These are phyloP conservation scores for Fusarium floridanum DNA, from an alignment of 2,329 filamentous ascomycete species.

Conservation along the genomic window DNA sequence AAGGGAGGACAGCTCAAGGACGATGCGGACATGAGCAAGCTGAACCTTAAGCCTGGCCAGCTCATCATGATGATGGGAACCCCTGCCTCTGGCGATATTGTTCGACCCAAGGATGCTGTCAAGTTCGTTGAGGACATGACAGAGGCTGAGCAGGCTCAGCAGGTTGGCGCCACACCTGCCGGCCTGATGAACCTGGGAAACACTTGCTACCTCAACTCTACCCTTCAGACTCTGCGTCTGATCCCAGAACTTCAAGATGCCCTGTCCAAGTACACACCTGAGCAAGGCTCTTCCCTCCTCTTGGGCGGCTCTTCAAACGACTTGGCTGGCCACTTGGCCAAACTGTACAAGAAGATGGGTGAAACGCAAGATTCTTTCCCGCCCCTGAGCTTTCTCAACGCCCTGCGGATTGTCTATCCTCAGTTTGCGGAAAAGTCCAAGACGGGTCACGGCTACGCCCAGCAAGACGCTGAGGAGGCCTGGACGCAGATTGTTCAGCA, in stretches of 20 bases:
- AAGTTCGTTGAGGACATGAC: slow-evolving; percentile 99
- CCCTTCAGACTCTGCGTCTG: slow-evolving; percentile 87
- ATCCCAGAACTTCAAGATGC: slow-evolving; percentile 92
- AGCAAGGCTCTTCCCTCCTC: slow-evolving; percentile 56
- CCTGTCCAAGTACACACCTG: slow-evolving; percentile 69
- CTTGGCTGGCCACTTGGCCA: slow-evolving; percentile 81
- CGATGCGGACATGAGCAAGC: slow-evolving; percentile 86
- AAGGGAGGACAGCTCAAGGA: slow-evolving; percentile 97
- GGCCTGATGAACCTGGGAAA: slow-evolving; percentile 95
- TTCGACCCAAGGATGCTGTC: slow-evolving; percentile 82
- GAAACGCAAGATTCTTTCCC: slow-evolving; percentile 89
- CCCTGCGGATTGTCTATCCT: slow-evolving; percentile 83
- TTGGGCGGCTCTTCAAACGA: slow-evolving; percentile 65
- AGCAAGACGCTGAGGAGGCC: slow-evolving; percentile 98
- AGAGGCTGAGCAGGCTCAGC: slow-evolving; percentile 87
- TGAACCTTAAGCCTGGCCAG: slow-evolving; percentile 88
- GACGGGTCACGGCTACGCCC: slow-evolving; percentile 87
- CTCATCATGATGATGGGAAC: slow-evolving; percentile 98
- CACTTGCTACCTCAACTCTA: slow-evolving; percentile 98
- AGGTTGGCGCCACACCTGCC: slow-evolving; percentile 86
- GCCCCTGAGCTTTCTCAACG: slow-evolving; percentile 84
- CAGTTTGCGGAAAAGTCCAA: slow-evolving; percentile 94
- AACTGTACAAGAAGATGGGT: slow-evolving; percentile 90
- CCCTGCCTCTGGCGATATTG: slow-evolving; percentile 70
- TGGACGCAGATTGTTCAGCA: slow-evolving; percentile 96